These are phyloP conservation scores for Candida sojae DNA, from an alignment of 1,139 yeast species.

Conservation along the genomic window DNA sequence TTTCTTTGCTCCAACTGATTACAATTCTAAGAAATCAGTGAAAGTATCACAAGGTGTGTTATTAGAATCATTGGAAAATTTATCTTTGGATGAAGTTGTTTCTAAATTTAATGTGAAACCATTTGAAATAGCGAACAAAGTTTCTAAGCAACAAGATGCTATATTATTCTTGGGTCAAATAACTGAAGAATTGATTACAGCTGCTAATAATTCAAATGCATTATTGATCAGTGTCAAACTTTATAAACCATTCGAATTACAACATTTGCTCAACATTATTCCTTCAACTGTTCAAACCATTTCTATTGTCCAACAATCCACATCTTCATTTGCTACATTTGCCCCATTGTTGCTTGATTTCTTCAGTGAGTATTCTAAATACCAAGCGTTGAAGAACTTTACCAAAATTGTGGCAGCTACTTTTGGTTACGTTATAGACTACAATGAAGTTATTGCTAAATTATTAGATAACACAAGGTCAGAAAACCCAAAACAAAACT, in stretches of 20 bases:
- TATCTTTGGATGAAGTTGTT: constrained; percentile 28
- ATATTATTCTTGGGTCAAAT: constrained; percentile 65
- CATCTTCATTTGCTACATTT: constrained; percentile 47
- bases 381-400: constrained; percentile 48
- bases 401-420: constrained; percentile 60
- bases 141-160: constrained; percentile 45
- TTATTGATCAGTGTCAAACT: constrained; percentile 61
- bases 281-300: constrained; percentile 61
- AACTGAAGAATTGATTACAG: constrained; percentile 41
- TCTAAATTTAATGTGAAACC: constrained; percentile 29
- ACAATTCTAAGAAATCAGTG: constrained; percentile 17
- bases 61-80: constrained; percentile 17
- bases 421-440: constrained; percentile 52
- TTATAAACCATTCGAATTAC: constrained; percentile 71
- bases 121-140: constrained; percentile 31
- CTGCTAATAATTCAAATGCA: constrained; percentile 42
- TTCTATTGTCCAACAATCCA: constrained; percentile 64
- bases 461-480: constrained; percentile 55
- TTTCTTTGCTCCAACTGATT: constrained; percentile 46
- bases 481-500: constrained; percentile 60
- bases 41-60: constrained; percentile 19
- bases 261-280: constrained; percentile 48
- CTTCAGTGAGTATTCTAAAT: constrained; percentile 57
- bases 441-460: constrained; percentile 46
- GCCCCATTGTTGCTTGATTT: constrained; percentile 74